Base-by-base conservation (phyloP, 2,329 filamentous ascomycete genomes). In the Onygenales sp. region DNA sequence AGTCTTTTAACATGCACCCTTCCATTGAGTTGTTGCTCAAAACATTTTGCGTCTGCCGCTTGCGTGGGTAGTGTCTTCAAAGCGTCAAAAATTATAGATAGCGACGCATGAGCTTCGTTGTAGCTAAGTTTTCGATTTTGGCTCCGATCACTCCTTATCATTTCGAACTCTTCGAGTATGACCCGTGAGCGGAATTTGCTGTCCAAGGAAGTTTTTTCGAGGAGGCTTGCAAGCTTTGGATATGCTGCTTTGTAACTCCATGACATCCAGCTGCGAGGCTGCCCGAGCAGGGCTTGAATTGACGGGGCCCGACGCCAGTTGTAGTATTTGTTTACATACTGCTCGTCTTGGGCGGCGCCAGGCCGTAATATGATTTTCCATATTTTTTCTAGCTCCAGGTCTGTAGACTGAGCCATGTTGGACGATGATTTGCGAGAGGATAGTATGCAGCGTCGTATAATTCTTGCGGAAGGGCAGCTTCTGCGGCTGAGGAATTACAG, bases 231-330 rank as follows among this genome's bases (percentile, higher is more conserved):
- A 33, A 54, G 52, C 13, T 47, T 54, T 14, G 49, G 52, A 39
- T 54, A 54, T 33, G 52, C 52, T 9, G 52, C 52, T 32, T 17
- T 50, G 17, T 54, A 54, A 6, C 48, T 46, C 52, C 52, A 54
- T 27, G 52, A 52, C 50, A 46, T 46, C 50, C 50, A 52, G 6
- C n/a, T 45, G n/a, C 50, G 50, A 43, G 50, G 50, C 33, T 43
- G 42, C 2, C 42, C 42, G 32, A 52, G 32, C 2, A 52, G 50
- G 13, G 10, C 33, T 45, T 52, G 39, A 17, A 52, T 52, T 7
- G 50, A 52, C 10, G 45, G 32, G 8, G 50, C 31, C 13, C 50
- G 14, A 21, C 32, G 17, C 50, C 50, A 45, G 27, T 45, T 52
- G 33, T 52, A 52, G 17, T 52, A 52, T 32, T n/a, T 52, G 34